Base-by-base conservation (phyloP, 768 basidiomycete species). In the Suillus spraguei region DNA sequence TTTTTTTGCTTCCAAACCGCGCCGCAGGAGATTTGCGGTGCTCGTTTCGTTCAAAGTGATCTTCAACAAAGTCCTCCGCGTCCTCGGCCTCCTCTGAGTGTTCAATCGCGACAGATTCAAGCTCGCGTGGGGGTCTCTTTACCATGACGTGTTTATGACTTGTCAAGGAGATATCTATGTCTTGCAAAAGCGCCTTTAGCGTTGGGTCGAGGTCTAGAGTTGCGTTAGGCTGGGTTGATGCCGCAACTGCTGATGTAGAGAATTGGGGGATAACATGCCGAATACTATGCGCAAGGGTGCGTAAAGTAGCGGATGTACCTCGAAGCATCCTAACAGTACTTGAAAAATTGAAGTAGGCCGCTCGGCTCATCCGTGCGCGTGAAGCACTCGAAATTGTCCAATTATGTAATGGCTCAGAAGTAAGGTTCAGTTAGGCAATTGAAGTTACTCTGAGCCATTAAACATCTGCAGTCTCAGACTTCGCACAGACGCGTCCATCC, bases 11-110 rank as follows among this genome's bases (percentile, higher is more conserved):
- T 20, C 95, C 96, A 73, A 92, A 92, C 28, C 80, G 78, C 22
- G 94, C 94, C 24, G 92, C 94, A 49, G 92, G 90, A 32, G 93
- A 94, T 71, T 91, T 91, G 59, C 85, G 79, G 50, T 73, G 83
- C 71, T 67, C 79, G 67, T 66, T 70, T 36, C 60, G 69, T 49
- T 66, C 69, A 38, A 63, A 62, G 61, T 60, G 69, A 10, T 77
- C 71, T 74, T 74, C 6, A 62, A 53, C 14, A 60, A 44, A 28
- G 32, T 78, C 77, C 47, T 77, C 78, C 32, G 75, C 74, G 32
- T 77, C 73, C 62, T 79, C 73, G 47, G 68, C 60, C 58, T 72
- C 71, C 41, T 75, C 65, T 20, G 80, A 72, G 3, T 71, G 69
- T 5, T 77, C 78, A 28, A 74, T 68, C 54, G 82, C 76, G 32